Percentiles rank a stretch among this genome's conserved stretches.
Evolutionary conservation across 225 moss, liverwort and hornwort species (phyloP).

Genomic region (Pseudoscleropodium purum): DNA sequence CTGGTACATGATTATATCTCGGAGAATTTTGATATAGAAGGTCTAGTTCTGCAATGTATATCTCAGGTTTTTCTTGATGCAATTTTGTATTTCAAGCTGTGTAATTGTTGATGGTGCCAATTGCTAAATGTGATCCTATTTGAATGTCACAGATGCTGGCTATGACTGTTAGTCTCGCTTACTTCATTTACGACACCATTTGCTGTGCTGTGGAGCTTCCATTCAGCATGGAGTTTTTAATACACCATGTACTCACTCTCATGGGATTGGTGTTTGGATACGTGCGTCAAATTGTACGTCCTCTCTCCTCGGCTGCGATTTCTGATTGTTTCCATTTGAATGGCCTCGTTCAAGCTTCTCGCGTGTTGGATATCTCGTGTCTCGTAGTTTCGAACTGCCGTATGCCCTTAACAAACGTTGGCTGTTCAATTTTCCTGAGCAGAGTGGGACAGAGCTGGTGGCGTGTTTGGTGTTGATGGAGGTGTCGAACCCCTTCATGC

Average conservation of each 20-base stretch:
- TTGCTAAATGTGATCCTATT: not conserved
- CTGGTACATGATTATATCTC: not conserved
- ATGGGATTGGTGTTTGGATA: constrained; percentile 70
- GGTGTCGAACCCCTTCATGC: constrained; percentile 98
- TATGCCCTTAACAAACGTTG: not conserved
- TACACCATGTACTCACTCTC: constrained; percentile 75
- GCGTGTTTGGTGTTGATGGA: constrained; percentile 96
- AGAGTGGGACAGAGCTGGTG: constrained; percentile 90
- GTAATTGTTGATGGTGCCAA: not conserved
- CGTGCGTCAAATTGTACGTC: constrained; percentile 34
- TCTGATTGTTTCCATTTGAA: not conserved
- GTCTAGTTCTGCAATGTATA: not conserved
- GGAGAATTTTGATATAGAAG: not conserved
- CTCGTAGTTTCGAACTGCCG: not conserved
- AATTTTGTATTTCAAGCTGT: not conserved
- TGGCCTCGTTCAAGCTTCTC: not conserved
- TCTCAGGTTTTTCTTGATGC: not conserved
- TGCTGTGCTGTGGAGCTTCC: constrained; percentile 88
- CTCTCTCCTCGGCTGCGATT: not conserved
- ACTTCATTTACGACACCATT: constrained; percentile 87
- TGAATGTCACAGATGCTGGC: constrained; percentile 66
- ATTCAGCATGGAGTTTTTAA: constrained; percentile 45
- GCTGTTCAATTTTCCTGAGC: constrained; percentile 1
- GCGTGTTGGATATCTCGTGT: not conserved
- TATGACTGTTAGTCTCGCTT: constrained; percentile 68